Conservation (phyloP, 257 asterid genomes). For the Solanum verrucosum region DNA sequence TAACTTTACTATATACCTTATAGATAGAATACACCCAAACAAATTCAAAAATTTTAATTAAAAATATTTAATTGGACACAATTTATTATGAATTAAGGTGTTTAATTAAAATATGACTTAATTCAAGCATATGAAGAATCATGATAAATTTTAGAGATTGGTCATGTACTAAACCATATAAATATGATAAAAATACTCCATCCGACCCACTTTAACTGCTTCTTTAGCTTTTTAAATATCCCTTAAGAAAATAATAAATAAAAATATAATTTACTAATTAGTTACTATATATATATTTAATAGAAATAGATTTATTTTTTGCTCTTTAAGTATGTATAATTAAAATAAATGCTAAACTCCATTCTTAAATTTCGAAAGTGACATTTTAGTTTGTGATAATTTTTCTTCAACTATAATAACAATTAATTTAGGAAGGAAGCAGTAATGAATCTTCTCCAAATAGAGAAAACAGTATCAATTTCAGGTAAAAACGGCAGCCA, state of each 20-base stretch:
- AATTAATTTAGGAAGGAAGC: not conserved
- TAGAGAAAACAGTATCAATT: not conserved
- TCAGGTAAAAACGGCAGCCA: not conserved
- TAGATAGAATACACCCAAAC: too few relatives aligned
- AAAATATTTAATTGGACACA: too few relatives aligned
- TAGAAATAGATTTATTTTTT: not conserved
- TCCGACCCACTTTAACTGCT: not conserved
- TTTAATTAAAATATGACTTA: too few relatives aligned
- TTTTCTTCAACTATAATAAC: not conserved
- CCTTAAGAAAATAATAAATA: not conserved
- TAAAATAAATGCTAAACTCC: not conserved
- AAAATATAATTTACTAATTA: not conserved
- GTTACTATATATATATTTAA: not conserved
- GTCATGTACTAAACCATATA: too few relatives aligned
- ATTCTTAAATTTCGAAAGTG: not conserved
- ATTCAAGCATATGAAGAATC: not conserved
- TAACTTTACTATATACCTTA: not conserved
- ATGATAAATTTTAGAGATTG: too few relatives aligned
- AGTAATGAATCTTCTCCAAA: not conserved
- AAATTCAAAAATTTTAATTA: fast-evolving
- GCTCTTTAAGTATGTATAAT: not conserved
- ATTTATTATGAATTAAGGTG: too few relatives aligned
- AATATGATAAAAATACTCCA: not conserved
- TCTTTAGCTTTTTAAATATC: too few relatives aligned
- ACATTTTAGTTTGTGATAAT: not conserved